phyloP scores from a whole-genome alignment of 306 rosid genomes.

The Rubus parviflorus region DNA sequence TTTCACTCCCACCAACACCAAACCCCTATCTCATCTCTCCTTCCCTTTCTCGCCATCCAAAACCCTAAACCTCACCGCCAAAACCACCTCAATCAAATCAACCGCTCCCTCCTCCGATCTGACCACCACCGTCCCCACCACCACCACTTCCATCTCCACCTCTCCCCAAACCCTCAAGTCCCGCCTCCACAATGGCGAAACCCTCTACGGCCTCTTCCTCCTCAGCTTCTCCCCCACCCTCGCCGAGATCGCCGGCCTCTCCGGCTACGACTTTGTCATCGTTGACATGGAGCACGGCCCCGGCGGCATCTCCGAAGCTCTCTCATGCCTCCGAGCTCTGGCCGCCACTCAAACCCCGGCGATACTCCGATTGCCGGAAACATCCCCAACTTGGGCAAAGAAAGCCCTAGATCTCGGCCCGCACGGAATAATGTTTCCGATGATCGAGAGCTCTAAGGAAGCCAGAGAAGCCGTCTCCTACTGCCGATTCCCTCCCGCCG shows the following conservation, averaged over 20 bases:
- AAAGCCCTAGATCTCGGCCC: conserved; percentile 91
- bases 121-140: not conserved
- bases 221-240: conserved; percentile 79
- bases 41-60: conserved; percentile 23
- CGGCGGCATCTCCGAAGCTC: conserved; percentile 62
- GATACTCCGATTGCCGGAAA: conserved; percentile 66
- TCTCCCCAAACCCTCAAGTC: conserved; percentile 45
- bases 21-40: conserved; percentile 4
- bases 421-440: conserved; percentile 77
- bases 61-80: conserved; percentile 28
- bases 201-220: conserved; percentile 77
- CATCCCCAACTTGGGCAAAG: conserved; percentile 71
- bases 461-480: conserved; percentile 69
- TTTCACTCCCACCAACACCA: not conserved
- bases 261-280: conserved; percentile 78
- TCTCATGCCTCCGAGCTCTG: conserved; percentile 68
- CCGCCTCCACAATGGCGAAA: conserved; percentile 66
- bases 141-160: not conserved
- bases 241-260: conserved; percentile 71
- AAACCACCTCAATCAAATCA: conserved; percentile 36
- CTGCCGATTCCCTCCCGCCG: conserved; percentile 67
- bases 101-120: conserved; percentile 21
- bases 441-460: conserved; percentile 57
- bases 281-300: conserved; percentile 89
- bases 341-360: conserved; percentile 68